A percentile compares a stretch with the other conserved stretches of the same genome.
These are phyloP conservation scores for Blastobotrys muscicola DNA, from an alignment of 805 yeast genomes.

Conservation along the genomic window DNA sequence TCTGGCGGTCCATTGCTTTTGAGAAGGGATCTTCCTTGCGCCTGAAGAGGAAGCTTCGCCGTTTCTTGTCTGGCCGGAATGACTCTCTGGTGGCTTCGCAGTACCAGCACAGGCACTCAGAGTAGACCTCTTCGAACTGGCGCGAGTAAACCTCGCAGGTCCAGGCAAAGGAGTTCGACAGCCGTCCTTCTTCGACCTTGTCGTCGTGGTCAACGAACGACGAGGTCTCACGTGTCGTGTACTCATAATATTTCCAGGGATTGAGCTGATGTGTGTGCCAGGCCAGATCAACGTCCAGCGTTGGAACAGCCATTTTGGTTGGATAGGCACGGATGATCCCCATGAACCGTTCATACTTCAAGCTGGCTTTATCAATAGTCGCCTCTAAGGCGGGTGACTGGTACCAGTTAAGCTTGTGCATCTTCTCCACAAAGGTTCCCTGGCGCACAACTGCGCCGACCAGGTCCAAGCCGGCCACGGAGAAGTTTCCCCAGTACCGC, in stretches of 20 bases:
- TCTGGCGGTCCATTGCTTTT: too few relatives aligned
- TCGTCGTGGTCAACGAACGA: conserved; percentile 12
- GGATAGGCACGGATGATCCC: conserved; percentile 6
- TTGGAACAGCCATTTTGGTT: conserved; percentile 9
- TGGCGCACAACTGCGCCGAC: conserved; percentile 15
- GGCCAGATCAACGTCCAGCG: conserved; percentile 17
- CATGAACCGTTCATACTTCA: conserved; percentile 9
- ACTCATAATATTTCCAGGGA: conserved; percentile 7
- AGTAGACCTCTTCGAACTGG: conserved; percentile 7
- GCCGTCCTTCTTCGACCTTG: conserved; percentile 7
- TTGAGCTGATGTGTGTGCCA: conserved; percentile 20
- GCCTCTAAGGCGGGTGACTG: conserved; percentile 11
- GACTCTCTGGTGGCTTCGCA: conserved; percentile 11
- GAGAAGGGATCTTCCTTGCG: too few relatives aligned
- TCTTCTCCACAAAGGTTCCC: conserved; percentile 11
- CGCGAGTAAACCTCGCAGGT: conserved; percentile 7
- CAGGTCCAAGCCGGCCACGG: conserved; percentile 11
- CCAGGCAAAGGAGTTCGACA: conserved; percentile 5
- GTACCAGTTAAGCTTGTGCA: conserved; percentile 14
- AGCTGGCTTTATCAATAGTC: conserved; percentile 5
- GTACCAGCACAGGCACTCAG: conserved; percentile 12
- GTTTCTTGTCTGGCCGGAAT: too few relatives aligned
- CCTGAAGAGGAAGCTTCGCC: too few relatives aligned
- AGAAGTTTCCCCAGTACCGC: conserved; percentile 12
- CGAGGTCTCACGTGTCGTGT: not conserved